Evolutionary conservation across 768 basidiomycete genomes (phyloP).

Genomic region (Tylopilus plumbeoviolaceoides): DNA sequence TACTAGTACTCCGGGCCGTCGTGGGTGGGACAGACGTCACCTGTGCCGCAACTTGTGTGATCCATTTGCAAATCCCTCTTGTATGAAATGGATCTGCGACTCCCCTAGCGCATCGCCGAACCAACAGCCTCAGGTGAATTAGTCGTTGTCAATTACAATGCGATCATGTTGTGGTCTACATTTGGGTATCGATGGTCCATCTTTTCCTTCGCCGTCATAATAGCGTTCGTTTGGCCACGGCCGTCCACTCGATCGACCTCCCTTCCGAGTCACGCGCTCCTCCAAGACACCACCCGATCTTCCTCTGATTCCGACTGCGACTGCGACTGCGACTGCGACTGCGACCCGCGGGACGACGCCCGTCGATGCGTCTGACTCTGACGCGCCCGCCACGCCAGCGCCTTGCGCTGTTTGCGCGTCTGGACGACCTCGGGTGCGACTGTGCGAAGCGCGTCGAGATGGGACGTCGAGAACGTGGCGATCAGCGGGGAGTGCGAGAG

Average conservation of each 20-base stretch:
- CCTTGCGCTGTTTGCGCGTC: constrained; percentile 25
- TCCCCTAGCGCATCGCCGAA: too few relatives aligned
- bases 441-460: constrained; percentile 10
- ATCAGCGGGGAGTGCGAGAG: constrained; percentile 24
- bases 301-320: constrained; percentile 15
- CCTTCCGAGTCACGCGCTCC: constrained; percentile 2
- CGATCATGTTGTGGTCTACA: not conserved
- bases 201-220: not conserved
- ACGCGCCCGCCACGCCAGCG: constrained; percentile 20
- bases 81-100: too few relatives aligned
- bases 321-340: constrained; percentile 2
- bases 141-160: not conserved
- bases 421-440: constrained; percentile 27
- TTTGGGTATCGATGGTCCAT: not conserved
- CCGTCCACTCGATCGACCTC: too few relatives aligned
- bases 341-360: constrained; percentile 7
- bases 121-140: too few relatives aligned
- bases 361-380: not conserved
- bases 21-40: too few relatives aligned
- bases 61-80: too few relatives aligned
- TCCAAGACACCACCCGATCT: constrained; percentile 14
- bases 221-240: too few relatives aligned
- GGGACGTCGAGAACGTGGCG: constrained; percentile 1
- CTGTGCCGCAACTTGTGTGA: too few relatives aligned
- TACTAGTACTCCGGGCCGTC: too few relatives aligned